A percentile compares a stretch with the other conserved stretches of the same genome.
Evolutionary conservation across 2,329 filamentous ascomycete species (phyloP).

Genomic region (Apiospora arundinis): DNA sequence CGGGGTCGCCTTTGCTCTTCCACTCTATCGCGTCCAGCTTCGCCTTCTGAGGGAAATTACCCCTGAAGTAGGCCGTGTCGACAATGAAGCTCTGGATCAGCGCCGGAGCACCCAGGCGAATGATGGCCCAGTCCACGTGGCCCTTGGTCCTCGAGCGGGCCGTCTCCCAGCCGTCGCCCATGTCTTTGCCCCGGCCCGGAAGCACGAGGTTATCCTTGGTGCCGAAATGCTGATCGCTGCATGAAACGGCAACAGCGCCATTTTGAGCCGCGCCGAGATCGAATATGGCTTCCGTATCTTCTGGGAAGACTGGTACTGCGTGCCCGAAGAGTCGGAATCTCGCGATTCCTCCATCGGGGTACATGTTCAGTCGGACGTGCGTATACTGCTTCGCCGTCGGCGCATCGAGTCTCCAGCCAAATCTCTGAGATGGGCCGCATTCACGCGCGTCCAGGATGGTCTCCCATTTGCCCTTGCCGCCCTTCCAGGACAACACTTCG

Average conservation of each 20-base stretch:
- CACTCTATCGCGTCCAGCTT: conserved; percentile 68
- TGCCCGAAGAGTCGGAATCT: conserved; percentile 79
- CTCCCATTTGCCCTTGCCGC: conserved; percentile 69
- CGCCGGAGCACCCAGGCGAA: conserved; percentile 72
- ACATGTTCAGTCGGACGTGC: conserved; percentile 83
- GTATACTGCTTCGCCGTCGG: conserved; percentile 73
- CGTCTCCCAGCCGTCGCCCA: conserved; percentile 91
- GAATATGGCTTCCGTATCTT: conserved; percentile 68
- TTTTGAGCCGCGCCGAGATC: conserved; percentile 82
- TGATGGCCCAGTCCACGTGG: conserved; percentile 83
- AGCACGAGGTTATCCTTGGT: conserved; percentile 82
- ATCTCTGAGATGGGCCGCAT: conserved; percentile 76
- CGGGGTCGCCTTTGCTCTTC: conserved; percentile 60
- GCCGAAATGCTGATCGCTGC: conserved; percentile 85
- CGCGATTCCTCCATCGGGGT: conserved; percentile 84
- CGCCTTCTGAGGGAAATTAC: conserved; percentile 82
- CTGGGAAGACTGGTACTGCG: conserved; percentile 77
- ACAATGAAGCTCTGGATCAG: conserved; percentile 71
- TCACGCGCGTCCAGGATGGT: conserved; percentile 72
- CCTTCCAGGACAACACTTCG: conserved; percentile 68
- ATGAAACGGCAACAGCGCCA: conserved; percentile 76
- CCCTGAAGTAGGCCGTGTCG: conserved; percentile 83
- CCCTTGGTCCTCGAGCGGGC: conserved; percentile 72
- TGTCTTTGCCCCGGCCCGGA: conserved; percentile 79
- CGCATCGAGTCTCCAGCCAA: conserved; percentile 71